Percentiles rank a stretch among this genome's conserved stretches.
Conservation (phyloP, 2,329 filamentous ascomycete genomes). For the Colletotrichum tabaci region DNA sequence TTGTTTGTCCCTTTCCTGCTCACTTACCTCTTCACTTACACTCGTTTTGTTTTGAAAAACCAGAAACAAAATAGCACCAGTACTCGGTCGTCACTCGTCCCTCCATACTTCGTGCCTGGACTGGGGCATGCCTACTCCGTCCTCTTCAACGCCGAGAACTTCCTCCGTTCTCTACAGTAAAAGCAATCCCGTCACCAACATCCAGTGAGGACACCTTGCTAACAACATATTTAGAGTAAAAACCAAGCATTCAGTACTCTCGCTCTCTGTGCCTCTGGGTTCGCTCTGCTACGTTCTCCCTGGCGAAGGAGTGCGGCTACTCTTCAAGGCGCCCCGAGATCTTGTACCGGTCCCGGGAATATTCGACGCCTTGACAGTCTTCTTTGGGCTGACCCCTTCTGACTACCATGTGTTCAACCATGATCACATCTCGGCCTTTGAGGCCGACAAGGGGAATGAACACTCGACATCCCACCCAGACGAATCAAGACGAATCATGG, state of each 20-base stretch:
- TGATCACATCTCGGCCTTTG: slow-evolving; percentile 22
- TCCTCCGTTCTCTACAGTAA: slow-evolving; percentile 19
- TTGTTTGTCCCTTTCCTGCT: not conserved
- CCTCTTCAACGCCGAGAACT: slow-evolving; percentile 11
- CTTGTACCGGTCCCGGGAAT: slow-evolving; percentile 16
- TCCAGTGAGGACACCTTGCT: not conserved
- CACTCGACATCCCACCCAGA: slow-evolving; percentile 15
- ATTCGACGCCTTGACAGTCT: slow-evolving; percentile 26
- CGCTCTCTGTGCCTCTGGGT: not conserved
- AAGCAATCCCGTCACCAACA: not conserved
- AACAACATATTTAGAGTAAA: accelerated
- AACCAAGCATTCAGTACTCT: not conserved
- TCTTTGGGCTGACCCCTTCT: slow-evolving; percentile 22
- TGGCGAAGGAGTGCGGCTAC: slow-evolving; percentile 16
- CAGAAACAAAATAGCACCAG: not conserved
- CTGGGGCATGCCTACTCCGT: slow-evolving; percentile 8
- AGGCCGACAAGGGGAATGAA: not conserved
- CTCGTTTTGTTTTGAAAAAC: not conserved
- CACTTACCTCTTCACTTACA: slow-evolving; percentile 7
- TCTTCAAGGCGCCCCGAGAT: slow-evolving; percentile 23
- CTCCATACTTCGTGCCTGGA: not conserved
- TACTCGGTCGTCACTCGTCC: not conserved
- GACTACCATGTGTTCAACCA: slow-evolving; percentile 35
- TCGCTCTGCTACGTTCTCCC: slow-evolving; percentile 26
- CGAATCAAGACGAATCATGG: slow-evolving; percentile 30